Evolutionary conservation across 495 filamentous ascomycete species (phyloP), one percentile per base, ranked within the genome.

Genomic region (Neurospora tetraspora): DNA sequence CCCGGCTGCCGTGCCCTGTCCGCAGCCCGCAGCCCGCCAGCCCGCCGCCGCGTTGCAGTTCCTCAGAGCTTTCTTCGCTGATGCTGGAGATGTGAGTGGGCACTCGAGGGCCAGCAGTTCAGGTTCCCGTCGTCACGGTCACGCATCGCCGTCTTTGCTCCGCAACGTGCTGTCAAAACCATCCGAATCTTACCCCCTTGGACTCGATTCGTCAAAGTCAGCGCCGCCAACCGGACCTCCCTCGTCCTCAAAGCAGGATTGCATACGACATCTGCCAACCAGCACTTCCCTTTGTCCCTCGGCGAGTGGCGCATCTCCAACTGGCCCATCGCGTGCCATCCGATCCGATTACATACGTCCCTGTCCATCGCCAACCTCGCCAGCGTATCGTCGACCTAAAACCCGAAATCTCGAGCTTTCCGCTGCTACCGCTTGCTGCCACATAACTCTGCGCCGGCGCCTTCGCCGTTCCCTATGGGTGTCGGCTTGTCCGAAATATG

Each of bases 401-500:
- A 31, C 12, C 53, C 27, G 53, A 34, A 61, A 61, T 61, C 23
- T 61, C 53, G 53, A 61, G 53, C 53, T 61, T 40, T 37, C 14
- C 61, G 14, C 69, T 69, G 61, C 74, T 68, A 18, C 34, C 61
- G 39, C 31, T 69, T 45, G 71, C 43, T 20, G 11, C 53, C 23
- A 61, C 27, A 27, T 27, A 61, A 61, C 14, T 61, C 27, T 61
- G 53, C 27, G 53, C 53, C 53, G 53, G 53, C 71, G 34, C 14
- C 69, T 39, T 71, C 71, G 34, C 40, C 39, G 53, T 69, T 70
- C 39, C 76, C 75, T 74, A 79, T 79, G 77, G 76, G 78, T 74
- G 76, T 71, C 73, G 70, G 76, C 74, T 74, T 78, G 73, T 70
- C 74, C 72, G 73, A 76, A 78, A 78, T 72, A 78, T 81, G 80